A percentile compares a stretch with the other conserved stretches of the same genome.
Conservation (phyloP, 2,329 filamentous ascomycete species). For the Tetracladium maxilliforme region DNA sequence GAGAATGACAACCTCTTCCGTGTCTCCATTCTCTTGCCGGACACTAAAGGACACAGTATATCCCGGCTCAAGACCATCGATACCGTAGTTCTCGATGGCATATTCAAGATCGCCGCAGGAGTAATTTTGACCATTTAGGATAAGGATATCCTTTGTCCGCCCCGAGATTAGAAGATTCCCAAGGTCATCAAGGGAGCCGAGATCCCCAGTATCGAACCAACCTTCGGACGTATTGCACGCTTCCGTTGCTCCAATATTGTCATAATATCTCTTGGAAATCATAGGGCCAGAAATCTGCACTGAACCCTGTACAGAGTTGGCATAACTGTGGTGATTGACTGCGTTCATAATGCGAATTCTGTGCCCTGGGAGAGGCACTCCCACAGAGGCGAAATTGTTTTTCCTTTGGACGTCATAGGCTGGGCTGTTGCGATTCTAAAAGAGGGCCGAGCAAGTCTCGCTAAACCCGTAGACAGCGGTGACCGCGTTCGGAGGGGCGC, state of each 20-base stretch:
- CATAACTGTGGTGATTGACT: neutral
- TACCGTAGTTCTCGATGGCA: constrained; percentile 18
- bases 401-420: constrained; percentile 15
- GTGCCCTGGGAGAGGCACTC: constrained; percentile 18
- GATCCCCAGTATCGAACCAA: constrained; percentile 23
- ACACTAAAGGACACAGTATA: constrained; percentile 23
- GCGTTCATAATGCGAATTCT: constrained; percentile 18
- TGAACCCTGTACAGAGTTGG: constrained; percentile 9
- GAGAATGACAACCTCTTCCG: constrained; percentile 21
- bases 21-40: constrained; percentile 11
- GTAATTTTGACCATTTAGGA: constrained; percentile 30
- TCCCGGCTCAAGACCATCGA: constrained; percentile 9
- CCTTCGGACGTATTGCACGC: constrained; percentile 35
- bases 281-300: constrained; percentile 11
- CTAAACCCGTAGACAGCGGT: constrained; percentile 29
- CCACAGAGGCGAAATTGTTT: constrained; percentile 17
- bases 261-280: constrained; percentile 15
- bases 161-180: constrained; percentile 20
- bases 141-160: constrained; percentile 23
- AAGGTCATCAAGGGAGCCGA: constrained; percentile 11
- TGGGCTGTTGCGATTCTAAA: constrained; percentile 24
- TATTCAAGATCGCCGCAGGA: constrained; percentile 19
- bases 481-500: constrained; percentile 16
- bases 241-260: constrained; percentile 27
- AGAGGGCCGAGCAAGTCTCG: constrained; percentile 31